A percentile compares a stretch with the other conserved stretches of the same genome.
Evolutionary conservation across 352 stramenopile genomes (phyloP).

Genomic region (Phytophthora cryptogea): DNA sequence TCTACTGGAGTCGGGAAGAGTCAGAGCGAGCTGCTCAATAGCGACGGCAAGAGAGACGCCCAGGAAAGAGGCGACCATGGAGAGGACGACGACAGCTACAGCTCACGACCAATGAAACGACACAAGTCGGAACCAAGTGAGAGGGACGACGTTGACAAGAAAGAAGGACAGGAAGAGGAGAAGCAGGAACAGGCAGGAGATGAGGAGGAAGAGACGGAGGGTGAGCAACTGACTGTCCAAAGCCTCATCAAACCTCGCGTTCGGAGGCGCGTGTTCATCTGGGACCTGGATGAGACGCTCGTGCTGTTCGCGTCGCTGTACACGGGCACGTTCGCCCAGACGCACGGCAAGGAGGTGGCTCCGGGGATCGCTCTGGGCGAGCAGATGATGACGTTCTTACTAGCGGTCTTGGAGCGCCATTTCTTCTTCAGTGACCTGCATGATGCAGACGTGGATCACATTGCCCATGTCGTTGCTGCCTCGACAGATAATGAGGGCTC

Average conservation of each 20-base stretch:
- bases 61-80: slow-evolving; percentile 12
- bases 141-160: not conserved
- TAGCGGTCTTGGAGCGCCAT: slow-evolving; percentile 80
- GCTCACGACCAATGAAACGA: slow-evolving; percentile 40
- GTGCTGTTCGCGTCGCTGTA: slow-evolving; percentile 84
- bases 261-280: slow-evolving; percentile 70
- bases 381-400: slow-evolving; percentile 87
- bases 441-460: slow-evolving; percentile 73
- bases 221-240: not conserved
- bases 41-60: slow-evolving; percentile 21
- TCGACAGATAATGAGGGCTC: not conserved
- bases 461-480: slow-evolving; percentile 30
- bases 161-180: not conserved
- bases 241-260: slow-evolving; percentile 6
- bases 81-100: slow-evolving; percentile 24
- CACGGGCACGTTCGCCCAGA: slow-evolving; percentile 68
- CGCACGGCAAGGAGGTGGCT: slow-evolving; percentile 60
- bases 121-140: slow-evolving; percentile 31
- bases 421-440: slow-evolving; percentile 87
- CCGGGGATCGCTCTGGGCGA: slow-evolving; percentile 68
- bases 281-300: slow-evolving; percentile 85
- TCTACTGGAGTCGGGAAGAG: slow-evolving; percentile 6
- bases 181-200: slow-evolving; percentile 10
- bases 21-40: slow-evolving; percentile 12
- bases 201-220: slow-evolving; percentile 5